These are phyloP conservation scores for Aureobasidium uvarum DNA, from an alignment of 2,329 filamentous ascomycete genomes.

Conservation along the genomic window DNA sequence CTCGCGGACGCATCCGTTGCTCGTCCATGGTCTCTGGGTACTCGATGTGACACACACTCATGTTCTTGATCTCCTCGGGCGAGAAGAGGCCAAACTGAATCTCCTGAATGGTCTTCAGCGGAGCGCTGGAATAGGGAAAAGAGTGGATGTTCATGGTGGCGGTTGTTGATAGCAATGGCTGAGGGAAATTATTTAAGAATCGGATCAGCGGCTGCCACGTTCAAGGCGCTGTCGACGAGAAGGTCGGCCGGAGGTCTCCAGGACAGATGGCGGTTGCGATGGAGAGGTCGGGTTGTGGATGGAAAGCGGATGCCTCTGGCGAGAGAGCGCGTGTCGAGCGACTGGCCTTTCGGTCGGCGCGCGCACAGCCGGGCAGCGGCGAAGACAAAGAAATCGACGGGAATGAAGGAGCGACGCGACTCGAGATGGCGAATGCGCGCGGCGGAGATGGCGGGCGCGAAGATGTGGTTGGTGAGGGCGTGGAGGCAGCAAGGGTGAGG, in stretches of 20 bases:
- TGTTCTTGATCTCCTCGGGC: conserved; percentile 97
- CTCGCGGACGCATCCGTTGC: conserved; percentile 82
- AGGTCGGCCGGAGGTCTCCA: conserved; percentile 3
- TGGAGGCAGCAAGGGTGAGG: conserved; percentile 3
- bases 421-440: conserved; percentile 14
- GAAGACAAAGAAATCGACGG: background rate
- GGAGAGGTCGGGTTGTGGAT: background rate
- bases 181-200: conserved; percentile 4
- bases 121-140: conserved; percentile 89
- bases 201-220: conserved; percentile 8
- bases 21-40: conserved; percentile 99
- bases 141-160: conserved; percentile 87
- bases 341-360: conserved; percentile 24
- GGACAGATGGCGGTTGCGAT: conserved; percentile 6
- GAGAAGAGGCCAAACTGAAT: conserved; percentile 98
- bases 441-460: background rate
- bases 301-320: conserved; percentile 16
- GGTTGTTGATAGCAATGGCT: conserved; percentile 32
- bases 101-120: conserved; percentile 96
- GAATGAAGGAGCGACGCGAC: conserved; percentile 1
- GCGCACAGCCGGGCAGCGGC: conserved; percentile 25
- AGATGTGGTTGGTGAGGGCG: conserved; percentile 9
- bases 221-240: conserved; percentile 18
- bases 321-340: conserved; percentile 23
- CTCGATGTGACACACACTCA: conserved; percentile 94